Base-by-base conservation (phyloP, 257 asterid genomes). In the Lavandula angustifolia region DNA sequence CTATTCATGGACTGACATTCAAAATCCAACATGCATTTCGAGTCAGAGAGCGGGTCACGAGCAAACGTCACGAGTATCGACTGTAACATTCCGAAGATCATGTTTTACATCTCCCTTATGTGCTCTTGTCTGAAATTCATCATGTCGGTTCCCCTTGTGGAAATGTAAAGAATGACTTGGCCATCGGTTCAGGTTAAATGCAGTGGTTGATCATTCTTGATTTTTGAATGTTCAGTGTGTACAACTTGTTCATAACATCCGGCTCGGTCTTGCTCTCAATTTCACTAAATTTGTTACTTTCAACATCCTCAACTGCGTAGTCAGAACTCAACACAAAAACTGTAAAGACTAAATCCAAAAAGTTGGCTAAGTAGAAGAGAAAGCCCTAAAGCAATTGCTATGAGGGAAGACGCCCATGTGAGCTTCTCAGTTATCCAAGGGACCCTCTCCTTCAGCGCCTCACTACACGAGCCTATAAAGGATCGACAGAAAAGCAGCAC, bases 381-480 rank as follows among this genome's bases (percentile, higher is more conserved):
- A 48, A 94, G 65, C 52, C 99, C 99, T 46, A 94, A 69, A 49
- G 78, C 89, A 64, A 90, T 88, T 3, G 99, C 97, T 27, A 94
- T 63, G 48, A 90, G 80, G 6, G 99, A 94, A 8, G 99, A 87
- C 0, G 85, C 97, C 99, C 99, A 94, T 0, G 97, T 94, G 7
- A 94, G 96, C 75, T 94, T 90, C 86, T 94, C 99, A 0, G 97
- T 94, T 27, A 94, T 83, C 60, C 92, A 76, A 1, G 99, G 99
- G 16, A 94, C 68, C 72, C 92, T 75, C 14, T 94, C 96, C 81
- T 94, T 94, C 13, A 94, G 77, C 0, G 91, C 99, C 72, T 90
- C 77, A 57, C 99, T 87, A 71, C 95, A 88, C 9, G 99, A 90
- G 0, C 99, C 97, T 11, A 94, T 85, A 27, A 94, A 85, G 38